Base-by-base conservation (phyloP, 2,329 filamentous ascomycete genomes). In the Monilinia polystroma region DNA sequence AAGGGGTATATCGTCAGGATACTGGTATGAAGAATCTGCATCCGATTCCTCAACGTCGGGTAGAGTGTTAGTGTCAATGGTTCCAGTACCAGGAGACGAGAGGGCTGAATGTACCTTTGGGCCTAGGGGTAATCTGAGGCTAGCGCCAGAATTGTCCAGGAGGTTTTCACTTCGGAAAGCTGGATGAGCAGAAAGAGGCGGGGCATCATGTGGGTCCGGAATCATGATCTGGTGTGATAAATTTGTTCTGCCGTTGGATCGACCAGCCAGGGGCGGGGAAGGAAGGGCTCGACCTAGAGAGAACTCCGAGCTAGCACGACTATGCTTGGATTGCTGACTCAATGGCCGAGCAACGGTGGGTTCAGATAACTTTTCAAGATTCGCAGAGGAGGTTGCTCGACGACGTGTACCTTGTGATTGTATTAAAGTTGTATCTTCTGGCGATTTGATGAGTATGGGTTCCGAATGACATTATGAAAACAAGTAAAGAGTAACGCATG, bases 251-350 rank as follows among this genome's bases (percentile, higher is more conserved):
- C 69, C 75, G 73, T 71, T 75, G 66, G 71, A 70, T 71, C 71
- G 75, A 70, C 76, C 75, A 38, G 66, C 65, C 29, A 66, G 79
- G 70, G 83, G 79, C 70, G 82, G 80, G 67, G 80, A 81, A 58
- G 81, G 78, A 71, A 83, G 83, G 67, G 82, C 84, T 69, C 83
- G 84, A 67, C 86, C 78, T 56, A 85, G 77, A 60, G 87, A 89
- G 71, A 88, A 83, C 76, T 92, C 89, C 64, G 89, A 91, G 78
- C 87, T 91, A 66, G 89, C 86, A 71, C 89, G 86, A 75, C 84
- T 88, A 77, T 90, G 87, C 74, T 84, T 90, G 79, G 82, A 88
- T 74, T 86, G 82, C 70, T 87, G 82, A 72, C 84, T 87, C 54
- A 84, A 76, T 58, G 87, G 84, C 71, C 85, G 81, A 65, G 81